Evolutionary conservation across 805 yeast species (phyloP), one percentile per base, ranked within the genome.

Genomic region (Wickerhamiella occidentalis): DNA sequence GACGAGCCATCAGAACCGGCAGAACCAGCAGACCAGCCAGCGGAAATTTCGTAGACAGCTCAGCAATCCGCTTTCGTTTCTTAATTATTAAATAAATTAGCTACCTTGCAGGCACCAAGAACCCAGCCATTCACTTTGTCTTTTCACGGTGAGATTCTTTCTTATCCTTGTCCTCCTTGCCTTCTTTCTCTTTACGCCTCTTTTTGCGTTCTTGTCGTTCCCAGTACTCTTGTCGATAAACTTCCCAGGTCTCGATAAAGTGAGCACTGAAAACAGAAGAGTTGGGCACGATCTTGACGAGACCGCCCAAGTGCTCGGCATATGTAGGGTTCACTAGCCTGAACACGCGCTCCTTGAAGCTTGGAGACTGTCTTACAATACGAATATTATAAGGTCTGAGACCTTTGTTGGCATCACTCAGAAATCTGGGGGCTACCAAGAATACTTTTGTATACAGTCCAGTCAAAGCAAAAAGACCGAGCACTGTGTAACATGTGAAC

Each of bases 221-320:
- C 96, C 97, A 92, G 61, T 87, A 92, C 62, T 88, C 96, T 56
- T 84, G 85, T 52, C 98, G 68, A 59, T 88, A 90, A 37, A 86
- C 64, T 60, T 90, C 98, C 97, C 98, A 90, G 8, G 86, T 88
- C 63, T 88, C 96, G 54, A 96, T 74, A 6, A 83, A 77, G 45
- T 83, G 88, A 0, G 92, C 79, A 52, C 78, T 77, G 65, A 90
- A 92, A 1, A 80, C 80, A 46, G 95, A 70, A 2, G 96, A 83
- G 51, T 82, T 81, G 49, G 92, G 69, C 8, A 85, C 82, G 7
- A 92, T 63, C 62, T 87, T 88, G 11, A 88, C 86, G 55, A 84
- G 86, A 6, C 82, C 79, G 0, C 94, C 95, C 2, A 61, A 63
- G 15, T 49, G 50, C 23, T 49, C 53, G 29, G 48, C 50, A 45